Evolutionary conservation across 352 stramenopile species (phyloP).

Genomic region (Phytophthora vignae): DNA sequence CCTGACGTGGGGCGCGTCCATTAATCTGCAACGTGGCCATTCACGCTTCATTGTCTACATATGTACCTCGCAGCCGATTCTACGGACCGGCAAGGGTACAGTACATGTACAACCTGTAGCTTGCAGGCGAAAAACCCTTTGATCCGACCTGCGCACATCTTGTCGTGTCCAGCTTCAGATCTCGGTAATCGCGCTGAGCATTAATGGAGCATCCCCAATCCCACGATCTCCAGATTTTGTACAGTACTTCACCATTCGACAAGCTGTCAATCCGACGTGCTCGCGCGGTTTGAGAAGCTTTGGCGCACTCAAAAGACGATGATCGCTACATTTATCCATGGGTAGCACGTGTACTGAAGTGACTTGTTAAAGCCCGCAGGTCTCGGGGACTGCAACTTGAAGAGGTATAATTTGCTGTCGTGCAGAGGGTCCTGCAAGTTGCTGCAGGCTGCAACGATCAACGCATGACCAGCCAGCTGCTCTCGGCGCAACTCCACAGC

Average conservation of each 20-base stretch:
- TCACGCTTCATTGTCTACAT: neutral
- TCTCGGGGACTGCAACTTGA: neutral
- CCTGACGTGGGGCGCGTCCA: neutral
- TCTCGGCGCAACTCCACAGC: neutral
- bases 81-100: neutral
- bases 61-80: slow-evolving; percentile 1
- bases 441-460: neutral
- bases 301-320: neutral
- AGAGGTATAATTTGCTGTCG: neutral
- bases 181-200: slow-evolving; percentile 6
- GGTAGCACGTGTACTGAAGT: neutral
- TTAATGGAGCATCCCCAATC: slow-evolving; percentile 3
- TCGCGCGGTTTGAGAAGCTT: neutral
- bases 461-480: neutral
- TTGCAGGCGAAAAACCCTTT: slow-evolving; percentile 1
- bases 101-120: neutral
- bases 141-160: slow-evolving; percentile 1
- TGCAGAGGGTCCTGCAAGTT: neutral
- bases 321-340: neutral
- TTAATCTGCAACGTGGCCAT: neutral
- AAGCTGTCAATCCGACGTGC: neutral
- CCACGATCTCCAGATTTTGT: neutral
- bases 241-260: too few species aligned
- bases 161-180: neutral
- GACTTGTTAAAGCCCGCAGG: neutral